Conservation (phyloP, 176 grass and related monocot species). For the Canna indica region DNA sequence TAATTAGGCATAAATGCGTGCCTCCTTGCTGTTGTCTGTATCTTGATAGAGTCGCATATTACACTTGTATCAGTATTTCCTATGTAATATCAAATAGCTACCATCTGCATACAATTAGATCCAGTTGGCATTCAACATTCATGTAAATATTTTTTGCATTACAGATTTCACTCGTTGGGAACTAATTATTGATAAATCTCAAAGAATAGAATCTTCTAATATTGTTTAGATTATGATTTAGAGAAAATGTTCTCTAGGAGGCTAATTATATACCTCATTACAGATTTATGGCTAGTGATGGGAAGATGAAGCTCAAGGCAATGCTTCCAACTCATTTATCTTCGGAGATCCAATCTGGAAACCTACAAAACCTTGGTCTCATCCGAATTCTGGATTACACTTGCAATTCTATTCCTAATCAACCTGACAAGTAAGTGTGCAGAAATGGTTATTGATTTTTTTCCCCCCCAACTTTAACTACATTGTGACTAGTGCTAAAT, state of each 20-base stretch:
- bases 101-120: too few relatives aligned
- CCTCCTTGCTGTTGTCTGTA: too few relatives aligned
- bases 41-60: too few relatives aligned
- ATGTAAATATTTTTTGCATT: too few relatives aligned
- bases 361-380: slow-evolving; percentile 66
- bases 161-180: too few relatives aligned
- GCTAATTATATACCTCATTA: not conserved
- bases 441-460: not conserved
- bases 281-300: slow-evolving; percentile 88
- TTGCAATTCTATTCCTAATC: slow-evolving; percentile 41
- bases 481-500: not conserved
- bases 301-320: slow-evolving; percentile 62
- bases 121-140: too few relatives aligned
- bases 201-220: too few relatives aligned
- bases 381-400: slow-evolving; percentile 76
- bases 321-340: slow-evolving; percentile 64
- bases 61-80: too few relatives aligned
- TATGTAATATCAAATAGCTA: too few relatives aligned
- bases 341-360: slow-evolving; percentile 59
- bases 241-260: not conserved
- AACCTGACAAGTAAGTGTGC: slow-evolving; percentile 38
- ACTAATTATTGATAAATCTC: too few relatives aligned
- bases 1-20: too few relatives aligned
- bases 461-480: too few relatives aligned
- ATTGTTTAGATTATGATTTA: not conserved